Evolutionary conservation across 2,329 filamentous ascomycete genomes (phyloP).

Genomic region (Ophiostoma perfectum): DNA sequence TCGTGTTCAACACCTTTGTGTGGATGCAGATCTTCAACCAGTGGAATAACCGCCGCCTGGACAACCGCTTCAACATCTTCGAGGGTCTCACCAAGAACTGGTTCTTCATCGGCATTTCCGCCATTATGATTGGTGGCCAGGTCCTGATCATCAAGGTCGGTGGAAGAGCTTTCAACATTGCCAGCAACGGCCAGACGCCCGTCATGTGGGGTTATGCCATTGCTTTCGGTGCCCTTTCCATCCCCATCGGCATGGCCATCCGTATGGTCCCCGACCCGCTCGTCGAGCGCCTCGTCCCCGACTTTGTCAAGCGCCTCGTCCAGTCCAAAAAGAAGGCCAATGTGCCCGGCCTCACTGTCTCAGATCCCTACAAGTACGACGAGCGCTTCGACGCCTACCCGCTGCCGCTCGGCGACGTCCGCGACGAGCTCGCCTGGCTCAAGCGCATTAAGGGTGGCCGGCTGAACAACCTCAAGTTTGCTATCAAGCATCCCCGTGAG

Average conservation of each 20-base stretch:
- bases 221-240: slow-evolving; percentile 74
- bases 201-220: slow-evolving; percentile 84
- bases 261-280: slow-evolving; percentile 75
- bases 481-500: slow-evolving; percentile 68
- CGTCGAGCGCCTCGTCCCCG: slow-evolving; percentile 48
- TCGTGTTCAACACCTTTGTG: slow-evolving; percentile 97
- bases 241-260: slow-evolving; percentile 75
- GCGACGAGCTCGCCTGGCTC: slow-evolving; percentile 74
- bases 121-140: slow-evolving; percentile 83
- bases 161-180: slow-evolving; percentile 72
- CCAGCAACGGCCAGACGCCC: slow-evolving; percentile 54
- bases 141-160: slow-evolving; percentile 86
- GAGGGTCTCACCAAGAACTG: slow-evolving; percentile 79
- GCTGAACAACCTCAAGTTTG: slow-evolving; percentile 74
- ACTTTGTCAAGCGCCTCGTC: slow-evolving; percentile 47
- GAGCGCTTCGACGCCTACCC: slow-evolving; percentile 62
- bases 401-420: slow-evolving; percentile 65
- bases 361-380: slow-evolving; percentile 49
- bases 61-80: slow-evolving; percentile 94
- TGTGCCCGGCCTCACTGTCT: slow-evolving; percentile 54
- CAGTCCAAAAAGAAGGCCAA: slow-evolving; percentile 31
- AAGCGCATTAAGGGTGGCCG: slow-evolving; percentile 76
- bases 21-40: slow-evolving; percentile 99
- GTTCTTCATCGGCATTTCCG: slow-evolving; percentile 83
- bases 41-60: slow-evolving; percentile 91